Conservation (phyloP, 2,329 filamentous ascomycete species). For the Aspergillus eucalypticola region DNA sequence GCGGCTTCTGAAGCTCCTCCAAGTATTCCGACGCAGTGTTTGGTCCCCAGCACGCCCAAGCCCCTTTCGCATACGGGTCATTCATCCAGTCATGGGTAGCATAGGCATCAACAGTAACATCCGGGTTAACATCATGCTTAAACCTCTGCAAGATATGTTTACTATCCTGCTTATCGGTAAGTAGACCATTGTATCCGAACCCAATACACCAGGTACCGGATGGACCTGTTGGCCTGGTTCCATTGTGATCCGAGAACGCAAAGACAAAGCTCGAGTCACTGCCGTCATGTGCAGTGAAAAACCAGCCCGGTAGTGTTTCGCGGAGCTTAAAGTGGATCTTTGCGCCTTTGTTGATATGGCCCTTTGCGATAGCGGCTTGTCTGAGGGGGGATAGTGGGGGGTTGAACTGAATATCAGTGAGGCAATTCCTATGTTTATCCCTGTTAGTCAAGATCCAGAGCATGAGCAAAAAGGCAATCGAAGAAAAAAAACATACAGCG, state of each 20-base stretch:
- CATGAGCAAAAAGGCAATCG: neutral
- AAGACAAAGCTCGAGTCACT: constrained; percentile 17
- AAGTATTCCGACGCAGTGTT: constrained; percentile 18
- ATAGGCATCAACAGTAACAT: constrained; percentile 10
- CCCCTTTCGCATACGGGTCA: constrained; percentile 32
- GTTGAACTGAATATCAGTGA: constrained; percentile 25
- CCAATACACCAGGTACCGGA: constrained; percentile 23
- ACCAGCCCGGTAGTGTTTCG: constrained; percentile 15
- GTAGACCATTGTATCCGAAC: constrained; percentile 18
- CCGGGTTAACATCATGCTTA: constrained; percentile 8
- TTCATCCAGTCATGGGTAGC: constrained; percentile 31
- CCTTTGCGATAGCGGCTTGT: constrained; percentile 24
- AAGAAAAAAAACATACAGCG: neutral
- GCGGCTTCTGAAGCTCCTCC: constrained; percentile 26
- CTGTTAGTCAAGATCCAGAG: too few species aligned
- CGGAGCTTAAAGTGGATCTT: constrained; percentile 31
- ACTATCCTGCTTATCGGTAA: constrained; percentile 15
- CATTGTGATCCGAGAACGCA: constrained; percentile 25
- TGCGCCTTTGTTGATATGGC: constrained; percentile 31
- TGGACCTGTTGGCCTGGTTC: constrained; percentile 8
- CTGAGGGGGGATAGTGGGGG: constrained; percentile 27
- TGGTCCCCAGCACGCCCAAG: constrained; percentile 26
- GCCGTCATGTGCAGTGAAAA: constrained; percentile 7
- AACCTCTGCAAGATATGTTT: constrained; percentile 13
- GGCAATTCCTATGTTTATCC: constrained; percentile 7